Evolutionary conservation across 2,329 filamentous ascomycete species (phyloP).

Genomic region (Fusarium nurragi): DNA sequence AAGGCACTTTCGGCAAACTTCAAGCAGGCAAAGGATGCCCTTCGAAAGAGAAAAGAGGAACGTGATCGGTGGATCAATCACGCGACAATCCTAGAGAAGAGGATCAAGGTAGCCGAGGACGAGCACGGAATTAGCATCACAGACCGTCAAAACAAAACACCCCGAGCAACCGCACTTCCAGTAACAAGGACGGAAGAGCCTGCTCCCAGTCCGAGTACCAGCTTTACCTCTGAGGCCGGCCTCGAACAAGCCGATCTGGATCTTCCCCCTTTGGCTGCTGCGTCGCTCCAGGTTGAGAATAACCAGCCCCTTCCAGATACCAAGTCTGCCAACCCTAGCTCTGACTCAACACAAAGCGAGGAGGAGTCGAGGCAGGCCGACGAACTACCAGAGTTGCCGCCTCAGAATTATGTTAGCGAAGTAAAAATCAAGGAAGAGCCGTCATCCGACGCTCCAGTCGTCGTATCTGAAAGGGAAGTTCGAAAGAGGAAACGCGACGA

Average conservation of each 20-base stretch:
- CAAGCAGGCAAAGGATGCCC: constrained; percentile 52
- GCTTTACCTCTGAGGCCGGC: constrained; percentile 38
- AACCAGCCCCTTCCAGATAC: constrained; percentile 7
- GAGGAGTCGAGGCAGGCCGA: constrained; percentile 34
- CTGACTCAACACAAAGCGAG: constrained; percentile 47
- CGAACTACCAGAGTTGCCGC: constrained; percentile 39
- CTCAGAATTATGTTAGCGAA: constrained; percentile 2
- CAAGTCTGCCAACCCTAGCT: constrained; percentile 23
- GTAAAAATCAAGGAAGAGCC: constrained; percentile 59
- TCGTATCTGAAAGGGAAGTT: constrained; percentile 61
- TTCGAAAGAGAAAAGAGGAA: constrained; percentile 54
- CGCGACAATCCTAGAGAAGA: constrained; percentile 55
- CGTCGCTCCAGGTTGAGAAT: constrained; percentile 24
- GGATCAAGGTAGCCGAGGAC: constrained; percentile 55
- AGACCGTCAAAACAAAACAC: constrained; percentile 26
- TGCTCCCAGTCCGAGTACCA: constrained; percentile 28
- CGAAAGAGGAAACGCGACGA: constrained; percentile 57
- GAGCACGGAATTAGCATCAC: constrained; percentile 49
- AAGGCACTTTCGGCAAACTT: constrained; percentile 54
- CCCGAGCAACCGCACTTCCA: constrained; percentile 16
- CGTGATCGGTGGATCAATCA: constrained; percentile 58
- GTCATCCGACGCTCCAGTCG: constrained; percentile 61
- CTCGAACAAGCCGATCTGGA: constrained; percentile 44
- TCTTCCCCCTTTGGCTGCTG: constrained; percentile 41
- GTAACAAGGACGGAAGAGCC: constrained; percentile 9